Conservation (phyloP, 192 early-diverging fungal genomes). For the Pilaira anomala region DNA sequence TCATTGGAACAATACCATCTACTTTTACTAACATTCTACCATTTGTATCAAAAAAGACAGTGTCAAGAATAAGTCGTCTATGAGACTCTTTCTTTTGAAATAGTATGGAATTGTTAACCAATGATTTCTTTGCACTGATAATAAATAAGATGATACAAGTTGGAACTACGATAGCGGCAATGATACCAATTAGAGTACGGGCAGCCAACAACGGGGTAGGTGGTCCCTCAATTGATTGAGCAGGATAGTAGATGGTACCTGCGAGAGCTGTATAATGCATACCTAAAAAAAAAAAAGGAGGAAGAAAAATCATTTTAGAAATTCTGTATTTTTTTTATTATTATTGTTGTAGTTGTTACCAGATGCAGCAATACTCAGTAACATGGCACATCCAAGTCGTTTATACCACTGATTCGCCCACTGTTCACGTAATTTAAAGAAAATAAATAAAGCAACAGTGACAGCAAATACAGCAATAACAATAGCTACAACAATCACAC, state of each 20-base stretch:
- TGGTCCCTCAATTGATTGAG: background rate
- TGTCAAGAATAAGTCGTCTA: conserved; percentile 29
- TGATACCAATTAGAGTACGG: conserved; percentile 19
- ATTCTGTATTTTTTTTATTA: no score
- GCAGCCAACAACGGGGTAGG: conserved; percentile 9
- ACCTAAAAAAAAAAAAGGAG: conserved; percentile 27
- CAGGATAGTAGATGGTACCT: conserved; percentile 35
- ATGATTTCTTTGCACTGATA: background rate
- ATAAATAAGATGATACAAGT: conserved; percentile 18
- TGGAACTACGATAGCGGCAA: conserved; percentile 25
- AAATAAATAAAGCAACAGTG: conserved; percentile 42
- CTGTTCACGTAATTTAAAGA: conserved; percentile 45
- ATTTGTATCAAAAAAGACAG: conserved; percentile 32
- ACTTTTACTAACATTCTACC: conserved; percentile 35
- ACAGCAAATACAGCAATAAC: conserved; percentile 37
- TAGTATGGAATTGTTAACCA: background rate
- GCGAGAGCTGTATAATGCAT: conserved; percentile 40
- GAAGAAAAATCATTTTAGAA: no score
- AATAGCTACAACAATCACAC: conserved; percentile 28
- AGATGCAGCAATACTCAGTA: conserved; percentile 43
- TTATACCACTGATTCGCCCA: conserved; percentile 49
- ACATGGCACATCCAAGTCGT: conserved; percentile 42
- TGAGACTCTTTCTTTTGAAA: conserved; percentile 13
- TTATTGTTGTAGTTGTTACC: no score
- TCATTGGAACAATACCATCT: conserved; percentile 37